Conservation (phyloP, 163 green algal genomes). For the Dunaliella salina region DNA sequence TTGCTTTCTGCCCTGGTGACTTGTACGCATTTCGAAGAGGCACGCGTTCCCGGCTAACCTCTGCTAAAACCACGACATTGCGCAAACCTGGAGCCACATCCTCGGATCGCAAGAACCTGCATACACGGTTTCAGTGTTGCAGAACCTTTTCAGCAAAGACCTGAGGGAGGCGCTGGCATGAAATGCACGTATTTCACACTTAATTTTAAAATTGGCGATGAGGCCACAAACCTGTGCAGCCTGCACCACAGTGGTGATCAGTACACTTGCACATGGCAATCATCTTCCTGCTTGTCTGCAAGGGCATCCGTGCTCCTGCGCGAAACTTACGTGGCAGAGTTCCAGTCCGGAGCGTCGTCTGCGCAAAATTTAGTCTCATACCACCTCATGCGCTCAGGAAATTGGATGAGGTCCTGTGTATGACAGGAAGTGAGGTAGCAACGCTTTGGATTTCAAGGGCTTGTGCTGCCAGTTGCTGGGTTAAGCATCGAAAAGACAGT, state of each 20-base stretch:
- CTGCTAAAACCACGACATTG: conserved; percentile 52
- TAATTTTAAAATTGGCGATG: no score
- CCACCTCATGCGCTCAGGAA: conserved; percentile 62
- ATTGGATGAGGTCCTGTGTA: conserved; percentile 66
- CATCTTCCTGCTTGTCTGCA: neutral
- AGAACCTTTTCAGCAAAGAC: no score
- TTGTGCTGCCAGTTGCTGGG: neutral
- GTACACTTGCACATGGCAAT: neutral
- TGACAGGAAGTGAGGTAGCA: neutral
- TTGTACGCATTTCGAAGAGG: conserved; percentile 74
- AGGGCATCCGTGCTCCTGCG: neutral
- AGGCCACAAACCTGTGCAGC: neutral
- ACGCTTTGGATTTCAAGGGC: no score
- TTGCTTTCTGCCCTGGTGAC: conserved; percentile 57
- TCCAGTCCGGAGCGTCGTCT: conserved; percentile 77
- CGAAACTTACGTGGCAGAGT: conserved; percentile 48
- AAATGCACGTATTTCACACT: no score
- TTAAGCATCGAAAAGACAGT: neutral
- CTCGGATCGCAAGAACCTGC: neutral
- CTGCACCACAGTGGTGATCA: neutral
- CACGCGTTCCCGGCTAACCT: conserved; percentile 73
- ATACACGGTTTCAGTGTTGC: no score
- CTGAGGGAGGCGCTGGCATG: no score
- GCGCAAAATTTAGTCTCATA: conserved; percentile 74
- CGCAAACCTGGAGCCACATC: conserved; percentile 44